Conservation (phyloP, 1,139 yeast genomes). For the Yamadazyma pseudoaaseri region DNA sequence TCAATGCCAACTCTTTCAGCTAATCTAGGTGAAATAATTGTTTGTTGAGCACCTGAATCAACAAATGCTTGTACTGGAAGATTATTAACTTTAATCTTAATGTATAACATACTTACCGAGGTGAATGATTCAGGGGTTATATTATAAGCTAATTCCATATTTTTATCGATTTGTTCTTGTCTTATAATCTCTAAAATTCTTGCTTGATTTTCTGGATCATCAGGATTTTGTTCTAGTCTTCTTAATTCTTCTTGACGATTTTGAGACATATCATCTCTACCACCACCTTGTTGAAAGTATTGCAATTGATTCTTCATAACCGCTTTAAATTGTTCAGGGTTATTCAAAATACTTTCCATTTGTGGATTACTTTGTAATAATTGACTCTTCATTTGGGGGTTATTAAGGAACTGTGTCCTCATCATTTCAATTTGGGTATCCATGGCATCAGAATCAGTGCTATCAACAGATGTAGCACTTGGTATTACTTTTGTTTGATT, state of each 20-base stretch:
- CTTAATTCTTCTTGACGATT: constrained; percentile 47
- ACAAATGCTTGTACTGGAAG: constrained; percentile 86
- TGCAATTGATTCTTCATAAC: constrained; percentile 34
- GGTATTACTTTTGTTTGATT: constrained; percentile 6
- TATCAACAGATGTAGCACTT: neutral
- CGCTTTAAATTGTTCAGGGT: constrained; percentile 53
- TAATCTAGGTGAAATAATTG: constrained; percentile 74
- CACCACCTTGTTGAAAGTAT: constrained; percentile 17
- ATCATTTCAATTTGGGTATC: constrained; percentile 49
- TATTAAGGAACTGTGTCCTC: constrained; percentile 46
- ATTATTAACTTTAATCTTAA: constrained; percentile 76
- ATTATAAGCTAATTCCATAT: constrained; percentile 76
- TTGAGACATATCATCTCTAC: constrained; percentile 10
- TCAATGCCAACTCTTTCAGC: constrained; percentile 73
- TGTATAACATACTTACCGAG: constrained; percentile 77
- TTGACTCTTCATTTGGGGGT: constrained; percentile 38
- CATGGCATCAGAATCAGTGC: constrained; percentile 9
- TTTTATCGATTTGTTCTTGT: constrained; percentile 75
- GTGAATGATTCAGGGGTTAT: constrained; percentile 89
- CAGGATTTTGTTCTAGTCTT: constrained; percentile 60
- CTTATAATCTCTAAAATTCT: constrained; percentile 67
- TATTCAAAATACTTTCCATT: constrained; percentile 44
- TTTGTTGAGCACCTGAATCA: constrained; percentile 93
- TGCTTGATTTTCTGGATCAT: constrained; percentile 69
- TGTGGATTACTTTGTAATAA: constrained; percentile 38